These are phyloP conservation scores for Teunomyces pallodes DNA, from an alignment of 805 yeast species.

Conservation along the genomic window DNA sequence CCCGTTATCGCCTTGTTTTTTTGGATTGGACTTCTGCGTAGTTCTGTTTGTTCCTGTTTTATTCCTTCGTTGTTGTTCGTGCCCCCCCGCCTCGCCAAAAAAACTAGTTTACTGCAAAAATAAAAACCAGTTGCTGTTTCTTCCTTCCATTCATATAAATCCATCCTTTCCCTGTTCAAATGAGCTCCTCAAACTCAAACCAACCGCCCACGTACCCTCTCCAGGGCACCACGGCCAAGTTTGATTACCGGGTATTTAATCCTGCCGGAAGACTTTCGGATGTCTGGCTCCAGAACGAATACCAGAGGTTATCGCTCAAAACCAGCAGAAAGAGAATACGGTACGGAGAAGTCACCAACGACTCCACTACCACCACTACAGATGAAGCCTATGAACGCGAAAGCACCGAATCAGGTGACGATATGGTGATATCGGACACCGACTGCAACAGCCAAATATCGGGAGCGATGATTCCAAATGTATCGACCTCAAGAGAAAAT, in stretches of 20 bases:
- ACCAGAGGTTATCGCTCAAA: slow-evolving; percentile 22
- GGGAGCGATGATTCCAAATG: slow-evolving; percentile 10
- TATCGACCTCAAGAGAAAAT: slow-evolving; percentile 12
- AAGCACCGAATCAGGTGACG: slow-evolving; percentile 28
- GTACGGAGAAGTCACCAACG: slow-evolving; percentile 5
- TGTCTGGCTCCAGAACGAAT: slow-evolving; percentile 28
- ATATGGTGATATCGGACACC: slow-evolving; percentile 34
- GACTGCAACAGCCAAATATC: slow-evolving; percentile 25
- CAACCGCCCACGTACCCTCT: slow-evolving; percentile 36
- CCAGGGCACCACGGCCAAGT: slow-evolving; percentile 23
- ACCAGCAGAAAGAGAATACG: slow-evolving; percentile 19
- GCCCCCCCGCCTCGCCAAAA: too few relatives aligned
- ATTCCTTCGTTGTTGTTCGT: too few relatives aligned
- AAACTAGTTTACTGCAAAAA: too few relatives aligned
- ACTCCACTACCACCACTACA: slow-evolving; percentile 14
- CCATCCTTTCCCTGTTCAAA: neutral
- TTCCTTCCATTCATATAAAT: too few relatives aligned
- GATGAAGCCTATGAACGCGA: slow-evolving; percentile 12
- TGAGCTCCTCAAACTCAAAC: slow-evolving; percentile 11
- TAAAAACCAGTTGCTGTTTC: too few relatives aligned
- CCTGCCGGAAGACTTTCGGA: slow-evolving; percentile 33
- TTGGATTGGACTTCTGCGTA: too few relatives aligned
- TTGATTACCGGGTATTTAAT: slow-evolving; percentile 30
- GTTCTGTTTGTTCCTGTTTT: too few relatives aligned
- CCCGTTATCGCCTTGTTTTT: too few relatives aligned